phyloP scores from a whole-genome alignment of 352 stramenopile genomes.

The Pythium monospermum region DNA sequence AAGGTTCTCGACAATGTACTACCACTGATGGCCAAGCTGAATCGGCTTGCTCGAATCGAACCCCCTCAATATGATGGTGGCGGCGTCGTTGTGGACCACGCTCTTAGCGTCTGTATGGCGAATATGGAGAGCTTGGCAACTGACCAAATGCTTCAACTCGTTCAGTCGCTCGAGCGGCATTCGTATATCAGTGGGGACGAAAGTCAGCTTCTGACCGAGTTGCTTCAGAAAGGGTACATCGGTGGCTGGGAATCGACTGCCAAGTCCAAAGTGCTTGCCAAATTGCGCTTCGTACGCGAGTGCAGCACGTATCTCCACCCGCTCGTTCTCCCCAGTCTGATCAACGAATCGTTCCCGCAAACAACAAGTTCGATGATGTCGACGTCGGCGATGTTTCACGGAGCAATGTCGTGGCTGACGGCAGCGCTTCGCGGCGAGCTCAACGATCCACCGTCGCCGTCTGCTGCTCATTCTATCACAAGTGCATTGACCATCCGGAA shows the following conservation, averaged over 20 bases:
- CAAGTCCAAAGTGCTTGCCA: conserved; percentile 56
- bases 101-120: conserved; percentile 66
- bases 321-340: conserved; percentile 22
- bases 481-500: conserved; percentile 25
- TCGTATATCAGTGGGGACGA: conserved; percentile 80
- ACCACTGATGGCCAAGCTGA: conserved; percentile 52
- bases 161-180: conserved; percentile 52
- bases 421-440: conserved; percentile 19
- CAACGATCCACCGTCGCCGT: conserved; percentile 21
- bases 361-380: conserved; percentile 21
- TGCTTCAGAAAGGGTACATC: conserved; percentile 80
- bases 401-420: conserved; percentile 29
- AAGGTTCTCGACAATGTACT: conserved; percentile 74
- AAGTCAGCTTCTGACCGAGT: conserved; percentile 57
- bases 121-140: conserved; percentile 63
- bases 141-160: conserved; percentile 52
- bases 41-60: conserved; percentile 21
- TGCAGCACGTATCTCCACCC: conserved; percentile 38
- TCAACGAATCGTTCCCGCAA: conserved; percentile 27
- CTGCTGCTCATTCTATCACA: conserved; percentile 21
- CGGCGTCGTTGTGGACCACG: conserved; percentile 32
- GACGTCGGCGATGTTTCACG: conserved; percentile 24
- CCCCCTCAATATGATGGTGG: not conserved
- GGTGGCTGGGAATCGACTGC: conserved; percentile 68
- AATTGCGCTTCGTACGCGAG: conserved; percentile 70